Evolutionary conservation across 352 stramenopile genomes (phyloP).

Genomic region (Phytophthora niederhauseri): DNA sequence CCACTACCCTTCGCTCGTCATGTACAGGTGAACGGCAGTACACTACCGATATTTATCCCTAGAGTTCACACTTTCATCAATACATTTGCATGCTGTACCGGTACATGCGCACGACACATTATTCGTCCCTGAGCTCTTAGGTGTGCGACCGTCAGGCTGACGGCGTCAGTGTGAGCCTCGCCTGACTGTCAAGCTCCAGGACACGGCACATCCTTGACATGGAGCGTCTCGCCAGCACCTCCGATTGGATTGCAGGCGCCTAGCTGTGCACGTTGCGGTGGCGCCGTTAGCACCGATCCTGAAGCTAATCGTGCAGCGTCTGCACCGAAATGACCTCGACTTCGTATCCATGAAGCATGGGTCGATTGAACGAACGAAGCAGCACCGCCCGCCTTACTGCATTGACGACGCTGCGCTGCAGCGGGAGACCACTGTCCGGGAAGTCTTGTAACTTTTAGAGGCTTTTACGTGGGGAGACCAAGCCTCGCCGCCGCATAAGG

Average conservation of each 20-base stretch:
- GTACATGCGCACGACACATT: background rate
- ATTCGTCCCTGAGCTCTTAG: too few relatives aligned
- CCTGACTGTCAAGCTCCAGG: conserved; percentile 1
- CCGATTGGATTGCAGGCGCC: conserved; percentile 5
- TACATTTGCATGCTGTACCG: too few relatives aligned
- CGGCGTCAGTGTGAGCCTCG: background rate
- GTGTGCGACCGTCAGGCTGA: background rate
- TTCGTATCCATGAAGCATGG: conserved; percentile 6
- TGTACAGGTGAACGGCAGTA: conserved; percentile 23
- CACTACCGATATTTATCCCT: conserved; percentile 28
- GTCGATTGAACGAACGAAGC: conserved; percentile 12
- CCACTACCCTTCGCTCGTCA: conserved; percentile 27
- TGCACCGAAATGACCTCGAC: conserved; percentile 30
- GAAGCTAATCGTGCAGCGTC: conserved; percentile 7
- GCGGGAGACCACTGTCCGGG: conserved; percentile 13
- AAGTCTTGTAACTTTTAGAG: conserved; percentile 8
- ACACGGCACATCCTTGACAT: background rate
- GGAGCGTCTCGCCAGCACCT: background rate
- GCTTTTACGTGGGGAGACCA: too few relatives aligned
- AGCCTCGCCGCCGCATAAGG: conserved; percentile 5
- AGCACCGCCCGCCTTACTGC: background rate
- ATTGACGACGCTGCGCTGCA: background rate
- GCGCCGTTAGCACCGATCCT: conserved; percentile 21
- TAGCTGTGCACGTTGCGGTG: background rate
- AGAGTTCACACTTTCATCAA: background rate